Evolutionary conservation across 1,139 yeast genomes (phyloP).

Genomic region (Taphrina confusa): DNA sequence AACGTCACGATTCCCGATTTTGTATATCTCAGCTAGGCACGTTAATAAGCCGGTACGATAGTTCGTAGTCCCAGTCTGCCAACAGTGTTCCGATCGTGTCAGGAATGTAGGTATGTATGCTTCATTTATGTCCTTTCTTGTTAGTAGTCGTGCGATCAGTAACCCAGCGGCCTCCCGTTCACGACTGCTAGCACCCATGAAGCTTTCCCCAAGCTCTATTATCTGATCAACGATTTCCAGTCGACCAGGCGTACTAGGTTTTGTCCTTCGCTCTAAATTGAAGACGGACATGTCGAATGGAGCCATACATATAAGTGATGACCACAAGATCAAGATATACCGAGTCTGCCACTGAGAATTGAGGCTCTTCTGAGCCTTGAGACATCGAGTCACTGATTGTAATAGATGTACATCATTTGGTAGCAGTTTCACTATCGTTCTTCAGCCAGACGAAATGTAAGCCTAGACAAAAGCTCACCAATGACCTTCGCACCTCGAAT

Average conservation of each 20-base stretch:
- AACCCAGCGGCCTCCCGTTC: conserved; percentile 54
- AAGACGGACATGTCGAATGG: conserved; percentile 65
- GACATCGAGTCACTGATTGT: conserved; percentile 42
- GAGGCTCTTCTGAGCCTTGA: conserved; percentile 35
- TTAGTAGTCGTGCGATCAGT: conserved; percentile 50
- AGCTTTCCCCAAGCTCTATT: conserved; percentile 46
- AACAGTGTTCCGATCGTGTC: neutral
- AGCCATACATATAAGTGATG: conserved; percentile 63
- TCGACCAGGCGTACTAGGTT: no score
- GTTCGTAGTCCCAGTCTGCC: conserved; percentile 7
- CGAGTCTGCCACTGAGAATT: conserved; percentile 55
- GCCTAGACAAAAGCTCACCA: conserved; percentile 41
- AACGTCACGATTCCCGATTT: conserved; percentile 30
- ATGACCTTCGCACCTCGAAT: conserved; percentile 66
- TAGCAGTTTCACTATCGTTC: conserved; percentile 50
- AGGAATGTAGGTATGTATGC: conserved; percentile 16
- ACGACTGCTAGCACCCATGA: conserved; percentile 53
- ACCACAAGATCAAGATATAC: conserved; percentile 70
- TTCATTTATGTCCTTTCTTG: conserved; percentile 47
- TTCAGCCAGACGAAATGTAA: neutral
- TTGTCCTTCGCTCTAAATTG: conserved; percentile 25
- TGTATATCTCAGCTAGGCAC: conserved; percentile 17
- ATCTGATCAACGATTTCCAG: conserved; percentile 48
- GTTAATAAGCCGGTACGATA: conserved; percentile 23
- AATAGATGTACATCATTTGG: conserved; percentile 61